Base-by-base conservation (phyloP, 441 rosid genomes). In the Aleurites moluccanus region DNA sequence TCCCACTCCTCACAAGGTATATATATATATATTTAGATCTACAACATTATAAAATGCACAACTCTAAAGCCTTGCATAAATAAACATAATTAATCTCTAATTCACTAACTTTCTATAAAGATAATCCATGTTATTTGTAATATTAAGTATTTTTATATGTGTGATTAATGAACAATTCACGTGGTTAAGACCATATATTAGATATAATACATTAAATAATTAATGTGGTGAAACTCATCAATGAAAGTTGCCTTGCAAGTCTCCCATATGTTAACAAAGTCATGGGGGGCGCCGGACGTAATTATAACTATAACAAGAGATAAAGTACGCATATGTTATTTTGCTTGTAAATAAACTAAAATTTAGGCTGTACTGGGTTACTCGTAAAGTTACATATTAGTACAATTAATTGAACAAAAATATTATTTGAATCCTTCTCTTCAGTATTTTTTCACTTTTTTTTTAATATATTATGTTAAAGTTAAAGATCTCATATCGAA, bases 231-330 rank as follows among this genome's bases (percentile, higher is more conserved):
- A 66, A 33, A 25, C 27, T 55, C 49, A 63, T 73, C 50, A 50
- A 50, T 49, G 28, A 4, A 40, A 73, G 57, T 73, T 73, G 76
- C 30, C 76, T 30, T 73, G 69, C 69, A 73, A 73, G 76, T 63
- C 28, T 73, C 16, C 35, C 76, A 30, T 69, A 70, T 55, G 11
- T 62, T 20, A 33, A 69, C 44, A 18, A 52, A 35, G 10, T 35
- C 49, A 69, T 69, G 63, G 9, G 44, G n/a, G 10, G n/a, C n/a
- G n/a, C n/a, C n/a, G n/a, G n/a, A n/a, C n/a, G 27, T 69, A 30
- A 53, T 53, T 9, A 69, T 69, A 45, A 15, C 55, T 5, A 44
- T 66, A 23, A 25, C 2, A 66, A 66, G 40, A 16, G 56, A 67
- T 6, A 27, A n/a, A 25, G 23, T 13, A 6, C 3, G 2, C 40